Evolutionary conservation across 805 yeast species (phyloP), one percentile per base, ranked within the genome.

Genomic region (Dipodascus geniculatus): DNA sequence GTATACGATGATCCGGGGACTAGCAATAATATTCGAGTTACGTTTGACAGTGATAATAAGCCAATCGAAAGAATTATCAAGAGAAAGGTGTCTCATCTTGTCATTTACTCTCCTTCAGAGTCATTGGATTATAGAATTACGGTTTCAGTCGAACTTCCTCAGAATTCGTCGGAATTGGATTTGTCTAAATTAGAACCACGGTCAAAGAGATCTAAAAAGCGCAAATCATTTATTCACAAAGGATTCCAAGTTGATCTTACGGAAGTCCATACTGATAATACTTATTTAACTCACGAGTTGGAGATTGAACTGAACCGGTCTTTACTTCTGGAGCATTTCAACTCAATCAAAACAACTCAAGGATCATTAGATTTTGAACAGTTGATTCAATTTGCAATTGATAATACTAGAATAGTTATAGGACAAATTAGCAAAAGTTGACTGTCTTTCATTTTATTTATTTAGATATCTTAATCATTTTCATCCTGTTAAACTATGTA

Each of bases 91-190:
- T 78, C 87, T 1, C 88, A 85, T 63, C 67, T 90, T 54, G 76
- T 79, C 61, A 73, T 89, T 20, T 82, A 79, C 62, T 77, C 84
- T 53, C 96, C 96, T 2, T 83, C 85, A 58, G 79, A 85, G 31
- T 74, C 81, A 67, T 83, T 82, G 64, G 97, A 89, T 68, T 73
- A 83, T 60, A 76, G 95, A 60, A 71, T 89, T 38, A 82, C 95
- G 3, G 69, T 90, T 58, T 80, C 87, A 42, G 68, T 85, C 24
- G 97, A 89, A 78, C 65, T 82, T 55, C 96, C 96, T 0, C 51
- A 28, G 19, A 47, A 22, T 9, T 48, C 55, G 24, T 31, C 54
- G 67, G 82, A 71, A 60, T 83, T 65, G 77, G 69, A 75, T 72
- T 63, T 78, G 67, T 73, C 73, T 64, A 71, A 76, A 62, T 72